These are phyloP conservation scores for Cucumis melo DNA, from an alignment of 306 rosid species.

Conservation along the genomic window DNA sequence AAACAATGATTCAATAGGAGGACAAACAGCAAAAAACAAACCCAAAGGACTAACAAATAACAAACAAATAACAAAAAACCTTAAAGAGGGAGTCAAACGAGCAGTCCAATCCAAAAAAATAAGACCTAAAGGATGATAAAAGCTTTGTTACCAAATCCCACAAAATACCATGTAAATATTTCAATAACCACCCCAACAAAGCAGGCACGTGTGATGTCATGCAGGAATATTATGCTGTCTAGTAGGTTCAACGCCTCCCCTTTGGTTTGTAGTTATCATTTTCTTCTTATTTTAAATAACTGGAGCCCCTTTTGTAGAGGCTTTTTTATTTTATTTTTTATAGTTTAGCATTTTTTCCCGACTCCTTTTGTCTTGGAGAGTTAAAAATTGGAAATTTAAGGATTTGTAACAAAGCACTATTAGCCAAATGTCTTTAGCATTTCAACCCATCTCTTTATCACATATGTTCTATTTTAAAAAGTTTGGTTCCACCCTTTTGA, in stretches of 20 bases:
- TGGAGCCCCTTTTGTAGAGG: not conserved
- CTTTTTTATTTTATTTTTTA: not conserved
- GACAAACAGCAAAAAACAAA: not conserved
- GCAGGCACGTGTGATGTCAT: not conserved
- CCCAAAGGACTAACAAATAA: no score
- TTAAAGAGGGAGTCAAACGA: not conserved
- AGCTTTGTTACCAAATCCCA: not conserved
- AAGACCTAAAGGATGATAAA: not conserved
- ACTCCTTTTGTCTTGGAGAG: not conserved
- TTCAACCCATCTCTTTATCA: no score
- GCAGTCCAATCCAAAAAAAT: not conserved
- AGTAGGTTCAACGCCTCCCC: not conserved
- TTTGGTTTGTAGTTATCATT: not conserved
- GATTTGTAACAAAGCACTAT: no score
- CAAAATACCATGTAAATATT: not conserved
- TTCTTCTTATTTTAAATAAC: not conserved
- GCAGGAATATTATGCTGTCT: not conserved
- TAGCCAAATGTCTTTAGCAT: no score
- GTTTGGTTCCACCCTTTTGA: no score
- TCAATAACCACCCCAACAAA: not conserved
- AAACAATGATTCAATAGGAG: not conserved
- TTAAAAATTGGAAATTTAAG: no score
- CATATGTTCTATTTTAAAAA: no score
- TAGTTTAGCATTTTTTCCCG: not conserved
- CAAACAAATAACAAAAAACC: not conserved